Evolutionary conservation across 345 rosid species (phyloP).

Genomic region (Eucalyptus guilfoylei): DNA sequence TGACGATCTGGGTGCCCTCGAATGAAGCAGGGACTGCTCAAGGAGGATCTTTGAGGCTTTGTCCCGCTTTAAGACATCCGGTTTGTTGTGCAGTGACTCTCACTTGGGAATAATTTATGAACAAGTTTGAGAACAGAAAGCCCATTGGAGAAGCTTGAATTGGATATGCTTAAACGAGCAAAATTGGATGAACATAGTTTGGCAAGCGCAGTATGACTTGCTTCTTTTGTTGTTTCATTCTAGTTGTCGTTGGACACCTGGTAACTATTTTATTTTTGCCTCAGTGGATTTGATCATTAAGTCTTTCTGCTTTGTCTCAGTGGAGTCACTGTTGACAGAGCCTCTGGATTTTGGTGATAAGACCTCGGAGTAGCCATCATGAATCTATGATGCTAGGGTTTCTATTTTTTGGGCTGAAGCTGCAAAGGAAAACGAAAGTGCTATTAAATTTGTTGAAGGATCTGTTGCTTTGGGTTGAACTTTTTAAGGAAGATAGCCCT

Average conservation of each 20-base stretch:
- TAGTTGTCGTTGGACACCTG: background rate
- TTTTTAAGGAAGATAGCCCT: background rate
- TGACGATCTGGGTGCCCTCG: background rate
- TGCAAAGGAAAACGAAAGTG: background rate
- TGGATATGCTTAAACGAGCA: background rate
- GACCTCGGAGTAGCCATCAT: background rate
- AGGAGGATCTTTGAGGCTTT: background rate
- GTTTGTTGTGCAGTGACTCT: background rate
- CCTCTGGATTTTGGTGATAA: background rate
- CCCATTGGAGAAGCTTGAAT: background rate
- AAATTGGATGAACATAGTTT: background rate
- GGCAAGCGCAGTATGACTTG: background rate
- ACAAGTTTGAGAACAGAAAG: background rate
- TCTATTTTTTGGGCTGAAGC: background rate
- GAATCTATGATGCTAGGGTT: background rate
- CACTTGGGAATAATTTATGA: background rate
- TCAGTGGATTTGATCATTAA: background rate
- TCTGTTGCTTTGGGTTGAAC: background rate
- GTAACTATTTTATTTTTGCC: background rate
- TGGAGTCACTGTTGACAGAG: background rate
- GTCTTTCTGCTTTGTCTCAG: background rate
- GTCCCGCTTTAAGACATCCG: background rate
- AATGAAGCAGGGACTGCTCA: background rate
- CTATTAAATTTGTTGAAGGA: background rate
- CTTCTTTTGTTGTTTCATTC: background rate